Evolutionary conservation across 495 filamentous ascomycete species (phyloP).

Genomic region (Podospora tetraspora): DNA sequence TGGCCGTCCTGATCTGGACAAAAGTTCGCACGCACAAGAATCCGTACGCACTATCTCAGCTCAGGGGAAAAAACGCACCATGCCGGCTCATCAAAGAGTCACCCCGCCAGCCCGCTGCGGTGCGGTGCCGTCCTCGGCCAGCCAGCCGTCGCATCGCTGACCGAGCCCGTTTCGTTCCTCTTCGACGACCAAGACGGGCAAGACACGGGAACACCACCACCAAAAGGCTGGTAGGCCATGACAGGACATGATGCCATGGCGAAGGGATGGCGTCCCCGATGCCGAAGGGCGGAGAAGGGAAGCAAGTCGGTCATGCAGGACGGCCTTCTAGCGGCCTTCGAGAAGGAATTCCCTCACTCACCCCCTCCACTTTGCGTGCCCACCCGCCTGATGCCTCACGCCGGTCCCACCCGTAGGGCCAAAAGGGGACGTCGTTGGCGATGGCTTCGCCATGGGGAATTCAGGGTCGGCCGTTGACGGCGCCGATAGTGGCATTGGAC

Average conservation of each 20-base stretch:
- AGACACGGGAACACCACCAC: background rate
- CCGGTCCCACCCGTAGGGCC: background rate
- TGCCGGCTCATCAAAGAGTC: background rate
- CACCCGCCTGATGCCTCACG: background rate
- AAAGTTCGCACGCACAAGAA: background rate
- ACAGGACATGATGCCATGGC: background rate
- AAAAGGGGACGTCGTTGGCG: background rate
- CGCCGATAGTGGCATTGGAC: background rate
- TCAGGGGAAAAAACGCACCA: background rate
- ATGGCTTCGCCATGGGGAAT: background rate
- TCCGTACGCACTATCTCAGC: background rate
- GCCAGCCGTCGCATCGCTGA: background rate
- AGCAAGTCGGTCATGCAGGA: background rate
- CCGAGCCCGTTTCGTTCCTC: background rate
- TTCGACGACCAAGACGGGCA: background rate
- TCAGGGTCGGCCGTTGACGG: background rate
- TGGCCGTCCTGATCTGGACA: background rate
- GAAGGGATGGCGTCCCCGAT: background rate
- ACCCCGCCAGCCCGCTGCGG: background rate
- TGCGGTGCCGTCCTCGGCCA: background rate
- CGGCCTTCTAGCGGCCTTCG: slow-evolving; percentile 1
- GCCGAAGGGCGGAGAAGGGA: background rate
- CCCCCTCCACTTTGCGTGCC: background rate
- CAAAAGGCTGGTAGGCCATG: background rate
- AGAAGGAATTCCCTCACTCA: slow-evolving; percentile 2